Conservation (phyloP, 2,329 filamentous ascomycete species). For the Microsporum canis region DNA sequence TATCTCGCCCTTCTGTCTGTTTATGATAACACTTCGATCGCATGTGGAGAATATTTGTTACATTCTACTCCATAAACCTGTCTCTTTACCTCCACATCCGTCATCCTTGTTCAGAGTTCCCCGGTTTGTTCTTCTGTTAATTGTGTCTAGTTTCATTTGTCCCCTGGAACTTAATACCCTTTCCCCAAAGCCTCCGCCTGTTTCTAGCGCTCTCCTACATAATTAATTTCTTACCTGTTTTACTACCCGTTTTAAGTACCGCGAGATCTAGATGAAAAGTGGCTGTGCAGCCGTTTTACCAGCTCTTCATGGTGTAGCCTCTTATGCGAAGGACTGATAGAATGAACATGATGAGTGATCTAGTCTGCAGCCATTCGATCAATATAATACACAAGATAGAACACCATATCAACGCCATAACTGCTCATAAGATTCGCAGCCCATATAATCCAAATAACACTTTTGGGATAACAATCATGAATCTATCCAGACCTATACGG, state of each 20-base stretch:
- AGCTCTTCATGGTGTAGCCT: no score
- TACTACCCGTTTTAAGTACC: background rate
- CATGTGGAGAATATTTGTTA: background rate
- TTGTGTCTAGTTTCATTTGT: background rate
- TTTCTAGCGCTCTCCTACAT: background rate
- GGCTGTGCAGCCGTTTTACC: background rate
- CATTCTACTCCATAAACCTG: background rate
- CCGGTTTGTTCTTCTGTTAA: background rate
- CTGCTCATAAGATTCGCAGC: background rate
- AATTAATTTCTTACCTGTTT: background rate
- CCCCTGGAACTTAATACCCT: conserved; percentile 1
- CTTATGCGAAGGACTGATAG: no score
- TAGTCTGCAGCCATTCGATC: background rate
- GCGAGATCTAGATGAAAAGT: background rate
- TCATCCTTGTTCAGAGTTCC: background rate
- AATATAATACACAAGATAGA: background rate
- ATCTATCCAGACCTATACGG: background rate
- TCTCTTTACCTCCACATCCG: background rate
- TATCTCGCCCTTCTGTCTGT: background rate
- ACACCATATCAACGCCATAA: background rate
- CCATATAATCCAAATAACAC: background rate
- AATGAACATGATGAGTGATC: no score
- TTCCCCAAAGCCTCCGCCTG: background rate
- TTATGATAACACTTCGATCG: background rate
- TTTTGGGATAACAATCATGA: background rate